Evolutionary conservation across 2,329 filamentous ascomycete species (phyloP).

Genomic region (Dothistroma septosporum): DNA sequence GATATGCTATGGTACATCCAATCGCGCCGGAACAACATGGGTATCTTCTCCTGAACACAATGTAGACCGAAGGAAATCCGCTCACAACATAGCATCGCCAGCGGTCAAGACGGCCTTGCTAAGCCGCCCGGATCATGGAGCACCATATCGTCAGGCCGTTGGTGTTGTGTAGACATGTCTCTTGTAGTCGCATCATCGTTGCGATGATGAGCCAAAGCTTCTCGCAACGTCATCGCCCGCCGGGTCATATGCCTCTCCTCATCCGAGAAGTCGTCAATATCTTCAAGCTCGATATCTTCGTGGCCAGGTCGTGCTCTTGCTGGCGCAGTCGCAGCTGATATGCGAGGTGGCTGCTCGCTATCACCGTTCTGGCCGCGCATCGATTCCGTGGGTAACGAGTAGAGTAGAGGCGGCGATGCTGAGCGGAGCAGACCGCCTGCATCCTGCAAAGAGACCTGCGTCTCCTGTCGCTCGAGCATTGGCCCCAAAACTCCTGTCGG

Average conservation of each 20-base stretch:
- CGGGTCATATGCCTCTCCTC: conserved; percentile 10
- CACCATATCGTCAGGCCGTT: conserved; percentile 22
- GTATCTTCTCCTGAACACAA: conserved; percentile 3
- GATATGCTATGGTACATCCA: background rate
- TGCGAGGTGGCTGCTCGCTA: background rate
- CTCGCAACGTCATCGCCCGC: conserved; percentile 13
- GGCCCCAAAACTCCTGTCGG: conserved; percentile 29
- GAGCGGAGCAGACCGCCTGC: conserved; percentile 29
- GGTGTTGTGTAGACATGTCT: background rate
- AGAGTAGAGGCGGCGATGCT: background rate
- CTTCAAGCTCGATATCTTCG: conserved; percentile 21
- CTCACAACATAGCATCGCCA: background rate
- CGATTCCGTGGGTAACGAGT: background rate
- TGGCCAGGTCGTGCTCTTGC: background rate
- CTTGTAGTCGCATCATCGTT: background rate
- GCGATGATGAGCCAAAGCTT: conserved; percentile 10
- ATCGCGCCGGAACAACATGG: background rate
- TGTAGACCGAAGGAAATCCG: background rate
- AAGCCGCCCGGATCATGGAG: conserved; percentile 24
- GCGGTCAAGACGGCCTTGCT: conserved; percentile 9
- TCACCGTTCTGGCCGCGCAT: background rate
- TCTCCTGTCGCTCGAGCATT: conserved; percentile 28
- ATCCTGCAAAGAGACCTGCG: conserved; percentile 31
- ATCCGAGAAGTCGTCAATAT: conserved; percentile 18
- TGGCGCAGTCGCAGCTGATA: background rate